Conservation (phyloP, 768 basidiomycete species). For the Lentinula boryana region DNA sequence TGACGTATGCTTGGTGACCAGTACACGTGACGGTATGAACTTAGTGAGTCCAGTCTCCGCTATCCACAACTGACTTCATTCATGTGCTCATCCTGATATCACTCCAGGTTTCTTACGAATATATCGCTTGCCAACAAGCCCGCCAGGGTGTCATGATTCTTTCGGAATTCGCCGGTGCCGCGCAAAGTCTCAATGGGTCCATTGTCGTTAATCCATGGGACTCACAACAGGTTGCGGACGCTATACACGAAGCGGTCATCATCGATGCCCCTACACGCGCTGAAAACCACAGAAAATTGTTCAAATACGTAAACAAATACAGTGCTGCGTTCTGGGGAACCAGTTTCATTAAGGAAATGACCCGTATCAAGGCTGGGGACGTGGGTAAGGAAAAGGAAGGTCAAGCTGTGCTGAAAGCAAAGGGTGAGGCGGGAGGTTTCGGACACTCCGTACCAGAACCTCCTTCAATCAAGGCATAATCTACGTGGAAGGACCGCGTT, state of each 20-base stretch:
- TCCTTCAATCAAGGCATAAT: conserved; percentile 2
- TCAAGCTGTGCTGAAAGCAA: conserved; percentile 26
- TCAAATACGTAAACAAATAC: conserved; percentile 95
- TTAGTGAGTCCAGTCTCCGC: conserved; percentile 52
- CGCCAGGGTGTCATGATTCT: conserved; percentile 96
- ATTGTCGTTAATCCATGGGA: conserved; percentile 99
- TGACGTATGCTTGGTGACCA: conserved; percentile 93
- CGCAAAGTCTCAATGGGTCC: conserved; percentile 91
- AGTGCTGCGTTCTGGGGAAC: conserved; percentile 91
- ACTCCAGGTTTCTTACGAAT: conserved; percentile 94
- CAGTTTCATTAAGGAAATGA: conserved; percentile 85
- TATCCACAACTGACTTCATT: conserved; percentile 3
- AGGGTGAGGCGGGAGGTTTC: conserved; percentile 26
- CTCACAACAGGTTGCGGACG: conserved; percentile 94
- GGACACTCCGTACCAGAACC: conserved; percentile 25
- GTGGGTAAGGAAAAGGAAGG: conserved; percentile 27
- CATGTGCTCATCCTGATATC: conserved; percentile 12
- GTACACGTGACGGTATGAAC: conserved; percentile 98
- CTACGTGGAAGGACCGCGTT: no score
- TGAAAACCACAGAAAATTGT: conserved; percentile 92
- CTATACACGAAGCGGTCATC: conserved; percentile 93
- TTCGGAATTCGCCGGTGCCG: conserved; percentile 97
- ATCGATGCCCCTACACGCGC: conserved; percentile 80
- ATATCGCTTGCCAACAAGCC: conserved; percentile 90
- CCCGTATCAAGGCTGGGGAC: conserved; percentile 43